These are phyloP conservation scores for Sabuloglossum arenarium DNA, from an alignment of 495 filamentous ascomycete species.

Conservation along the genomic window DNA sequence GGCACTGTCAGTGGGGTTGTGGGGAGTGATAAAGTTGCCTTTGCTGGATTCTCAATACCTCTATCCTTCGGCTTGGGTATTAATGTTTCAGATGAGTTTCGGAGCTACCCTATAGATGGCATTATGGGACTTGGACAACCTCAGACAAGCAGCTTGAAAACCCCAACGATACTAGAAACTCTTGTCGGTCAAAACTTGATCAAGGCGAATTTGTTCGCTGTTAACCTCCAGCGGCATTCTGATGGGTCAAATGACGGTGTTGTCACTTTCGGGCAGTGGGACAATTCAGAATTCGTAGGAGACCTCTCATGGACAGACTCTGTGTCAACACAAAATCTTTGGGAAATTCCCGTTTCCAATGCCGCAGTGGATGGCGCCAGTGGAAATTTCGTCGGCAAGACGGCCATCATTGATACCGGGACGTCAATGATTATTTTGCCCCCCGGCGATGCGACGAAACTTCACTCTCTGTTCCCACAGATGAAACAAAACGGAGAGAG, in stretches of 20 bases:
- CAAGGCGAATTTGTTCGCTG: constrained; percentile 39
- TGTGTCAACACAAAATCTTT: constrained; percentile 21
- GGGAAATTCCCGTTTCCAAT: constrained; percentile 50
- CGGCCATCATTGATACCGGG: constrained; percentile 62
- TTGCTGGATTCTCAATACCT: constrained; percentile 39
- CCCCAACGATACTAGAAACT: constrained; percentile 40
- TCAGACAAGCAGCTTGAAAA: constrained; percentile 20
- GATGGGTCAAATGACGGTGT: constrained; percentile 51
- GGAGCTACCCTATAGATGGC: constrained; percentile 64
- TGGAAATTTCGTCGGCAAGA: constrained; percentile 25
- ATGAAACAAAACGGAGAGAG: constrained; percentile 29
- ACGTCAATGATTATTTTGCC: constrained; percentile 57
- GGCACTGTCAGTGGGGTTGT: constrained; percentile 43
- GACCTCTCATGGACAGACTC: constrained; percentile 40
- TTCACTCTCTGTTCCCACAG: constrained; percentile 46
- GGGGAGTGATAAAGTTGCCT: constrained; percentile 37
- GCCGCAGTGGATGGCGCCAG: constrained; percentile 33
- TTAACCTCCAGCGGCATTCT: constrained; percentile 39
- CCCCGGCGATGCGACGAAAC: constrained; percentile 33
- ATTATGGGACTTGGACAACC: constrained; percentile 54
- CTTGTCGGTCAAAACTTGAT: constrained; percentile 36
- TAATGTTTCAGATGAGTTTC: constrained; percentile 44
- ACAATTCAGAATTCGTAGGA: constrained; percentile 42
- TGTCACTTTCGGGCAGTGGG: constrained; percentile 52
- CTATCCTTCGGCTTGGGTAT: constrained; percentile 50